Percentiles rank a stretch among this genome's conserved stretches.
These are phyloP conservation scores for Excoecaria agallocha DNA, from an alignment of 345 rosid genomes.

Conservation along the genomic window DNA sequence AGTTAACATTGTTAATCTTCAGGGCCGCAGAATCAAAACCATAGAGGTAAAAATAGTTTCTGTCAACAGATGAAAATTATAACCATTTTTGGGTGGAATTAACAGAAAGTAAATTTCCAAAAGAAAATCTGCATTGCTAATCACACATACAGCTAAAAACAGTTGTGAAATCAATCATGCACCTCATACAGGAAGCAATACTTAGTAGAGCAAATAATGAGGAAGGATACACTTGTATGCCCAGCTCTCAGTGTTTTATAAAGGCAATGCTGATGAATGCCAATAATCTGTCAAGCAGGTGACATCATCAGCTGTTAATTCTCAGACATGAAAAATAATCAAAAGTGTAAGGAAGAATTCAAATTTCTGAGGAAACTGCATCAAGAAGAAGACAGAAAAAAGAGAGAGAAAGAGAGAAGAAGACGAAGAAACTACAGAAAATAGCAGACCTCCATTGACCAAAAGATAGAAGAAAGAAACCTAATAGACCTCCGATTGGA, in stretches of 20 bases:
- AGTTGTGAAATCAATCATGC: slow-evolving; percentile 12
- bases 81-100: background rate
- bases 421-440: background rate
- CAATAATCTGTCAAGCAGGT: slow-evolving; percentile 62
- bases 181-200: background rate
- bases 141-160: background rate
- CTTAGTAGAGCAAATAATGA: background rate
- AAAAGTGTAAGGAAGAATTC: background rate
- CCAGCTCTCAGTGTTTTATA: slow-evolving; percentile 84
- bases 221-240: slow-evolving; percentile 84
- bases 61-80: background rate
- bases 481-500: background rate
- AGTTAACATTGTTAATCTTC: background rate
- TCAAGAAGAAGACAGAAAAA: background rate
- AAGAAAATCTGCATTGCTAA: background rate
- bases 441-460: background rate
- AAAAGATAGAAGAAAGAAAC: background rate
- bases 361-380: background rate
- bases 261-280: slow-evolving; percentile 58
- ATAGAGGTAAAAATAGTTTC: background rate
- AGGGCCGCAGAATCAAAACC: background rate
- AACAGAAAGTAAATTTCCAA: background rate
- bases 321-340: slow-evolving; percentile 3
- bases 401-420: background rate
- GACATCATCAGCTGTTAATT: slow-evolving; percentile 11